Percentiles rank a stretch among this genome's conserved stretches.
Conservation (phyloP, 306 rosid genomes). For the Acacia crassicarpa region DNA sequence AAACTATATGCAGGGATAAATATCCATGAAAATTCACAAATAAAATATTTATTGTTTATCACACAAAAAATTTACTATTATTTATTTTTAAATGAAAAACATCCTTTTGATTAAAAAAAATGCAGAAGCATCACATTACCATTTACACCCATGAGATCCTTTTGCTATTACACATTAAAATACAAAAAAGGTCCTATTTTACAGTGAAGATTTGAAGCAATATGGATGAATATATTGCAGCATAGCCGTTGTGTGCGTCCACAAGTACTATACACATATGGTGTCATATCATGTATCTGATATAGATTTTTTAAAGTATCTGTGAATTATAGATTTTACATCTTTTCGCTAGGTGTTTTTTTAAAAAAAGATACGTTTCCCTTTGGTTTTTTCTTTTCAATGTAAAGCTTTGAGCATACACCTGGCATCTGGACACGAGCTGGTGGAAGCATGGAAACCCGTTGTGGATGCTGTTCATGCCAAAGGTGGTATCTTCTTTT, state of each 20-base stretch:
- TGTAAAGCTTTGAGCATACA: not conserved
- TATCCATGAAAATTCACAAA: not conserved
- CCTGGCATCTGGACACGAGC: constrained; percentile 1
- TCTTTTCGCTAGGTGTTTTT: not conserved
- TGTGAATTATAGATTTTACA: not conserved
- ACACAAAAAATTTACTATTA: not conserved
- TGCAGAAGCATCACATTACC: not conserved
- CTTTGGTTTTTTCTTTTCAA: not conserved
- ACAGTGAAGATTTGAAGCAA: not conserved
- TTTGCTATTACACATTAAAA: not conserved
- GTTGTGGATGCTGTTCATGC: constrained; percentile 3
- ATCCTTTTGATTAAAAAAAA: not conserved
- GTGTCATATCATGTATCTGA: not conserved
- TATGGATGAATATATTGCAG: not conserved
- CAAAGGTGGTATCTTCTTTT: not conserved
- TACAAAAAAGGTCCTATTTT: not conserved
- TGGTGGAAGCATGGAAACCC: constrained; percentile 7
- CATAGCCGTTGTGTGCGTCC: not conserved
- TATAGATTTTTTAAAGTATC: not conserved
- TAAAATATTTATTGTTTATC: not conserved
- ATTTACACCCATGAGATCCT: not conserved
- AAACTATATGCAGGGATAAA: not conserved
- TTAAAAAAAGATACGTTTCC: not conserved
- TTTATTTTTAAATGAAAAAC: not conserved
- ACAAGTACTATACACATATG: not conserved